Base-by-base conservation (phyloP, 139 green algal species). In the Pleodorina starrii region DNA sequence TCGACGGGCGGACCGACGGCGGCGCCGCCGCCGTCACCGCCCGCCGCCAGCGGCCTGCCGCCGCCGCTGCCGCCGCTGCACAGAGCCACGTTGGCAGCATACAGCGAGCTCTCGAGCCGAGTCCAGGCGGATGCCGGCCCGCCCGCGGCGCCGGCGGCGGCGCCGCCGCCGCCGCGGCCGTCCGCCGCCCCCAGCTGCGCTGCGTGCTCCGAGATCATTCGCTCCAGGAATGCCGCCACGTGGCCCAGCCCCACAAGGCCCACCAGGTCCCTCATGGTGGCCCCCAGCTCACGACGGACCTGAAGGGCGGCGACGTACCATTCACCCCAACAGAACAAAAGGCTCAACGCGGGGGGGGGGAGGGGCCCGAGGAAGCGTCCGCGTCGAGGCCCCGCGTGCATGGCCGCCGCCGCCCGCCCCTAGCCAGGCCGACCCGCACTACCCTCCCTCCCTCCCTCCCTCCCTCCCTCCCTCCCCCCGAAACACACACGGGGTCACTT, bases 31-130 rank as follows among this genome's bases (percentile, higher is more conserved):
- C n/a, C 32, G 50, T 29, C 73, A 42, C 32, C 32, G 54, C 79
- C 89, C n/a, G n/a, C n/a, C n/a, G n/a, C n/a, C n/a, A n/a, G n/a
- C n/a, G n/a, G n/a, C 63, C 63, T 73, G 25, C 63, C 32, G 29
- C 63, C 32, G 50, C 43, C 73, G 57, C 32, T 19, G 54, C 79
- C 89, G 16, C 89, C 80, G 81, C 84, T 81, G 5, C 71, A 88
- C 60, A 95, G 87, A 43, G 95, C 86, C 60, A 96, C 89, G 79
- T 96, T 97, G 14, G 94, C 74, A 0, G 93, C 93, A 59, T 96
- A 97, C 43, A 97, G 72, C 7, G 76, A 82, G 48, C 89, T 92
- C 89, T 97, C 94, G 29, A 95, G 75, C 44, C 25, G 75, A 21
- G 29, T 84, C 69, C 77, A 89, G n/a, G 5, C 25, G 54, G 54